Conservation (phyloP, 305 asterid species). For the Rubia tinctorum region DNA sequence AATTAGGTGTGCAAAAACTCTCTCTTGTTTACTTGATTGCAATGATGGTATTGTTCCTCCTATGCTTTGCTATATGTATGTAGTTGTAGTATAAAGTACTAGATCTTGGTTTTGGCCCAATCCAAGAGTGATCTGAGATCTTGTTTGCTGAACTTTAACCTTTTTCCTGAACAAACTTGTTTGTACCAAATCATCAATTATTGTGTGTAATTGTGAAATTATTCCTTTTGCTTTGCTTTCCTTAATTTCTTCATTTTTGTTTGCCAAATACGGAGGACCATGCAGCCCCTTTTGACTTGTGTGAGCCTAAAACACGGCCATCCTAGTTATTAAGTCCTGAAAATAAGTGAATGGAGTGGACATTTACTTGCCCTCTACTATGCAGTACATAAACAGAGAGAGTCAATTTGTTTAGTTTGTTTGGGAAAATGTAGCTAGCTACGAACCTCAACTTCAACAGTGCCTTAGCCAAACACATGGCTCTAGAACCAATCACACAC, state of each 20-base stretch:
- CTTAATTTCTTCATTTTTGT: not conserved
- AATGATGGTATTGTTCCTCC: too few relatives aligned
- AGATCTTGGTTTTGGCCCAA: not conserved
- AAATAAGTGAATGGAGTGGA: not conserved
- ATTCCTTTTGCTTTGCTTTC: not conserved
- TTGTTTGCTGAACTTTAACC: not conserved
- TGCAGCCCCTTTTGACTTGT: constrained; percentile 3
- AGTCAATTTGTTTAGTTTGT: constrained; percentile 3
- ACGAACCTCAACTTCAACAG: not conserved
- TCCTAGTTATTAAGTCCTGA: not conserved
- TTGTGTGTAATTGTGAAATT: not conserved
- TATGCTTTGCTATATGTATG: not conserved
- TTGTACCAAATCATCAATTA: not conserved
- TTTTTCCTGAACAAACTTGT: not conserved
- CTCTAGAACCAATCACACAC: not conserved
- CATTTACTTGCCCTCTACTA: not conserved
- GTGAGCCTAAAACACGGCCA: not conserved
- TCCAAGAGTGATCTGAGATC: not conserved
- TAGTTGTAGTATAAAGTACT: not conserved
- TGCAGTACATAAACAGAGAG: not conserved
- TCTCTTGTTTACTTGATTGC: not conserved
- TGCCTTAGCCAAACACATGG: not conserved
- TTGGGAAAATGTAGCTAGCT: constrained; percentile 4
- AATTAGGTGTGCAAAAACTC: not conserved
- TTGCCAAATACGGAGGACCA: not conserved